Base-by-base conservation (phyloP, 2,329 filamentous ascomycete species). In the Daldinia sp. region DNA sequence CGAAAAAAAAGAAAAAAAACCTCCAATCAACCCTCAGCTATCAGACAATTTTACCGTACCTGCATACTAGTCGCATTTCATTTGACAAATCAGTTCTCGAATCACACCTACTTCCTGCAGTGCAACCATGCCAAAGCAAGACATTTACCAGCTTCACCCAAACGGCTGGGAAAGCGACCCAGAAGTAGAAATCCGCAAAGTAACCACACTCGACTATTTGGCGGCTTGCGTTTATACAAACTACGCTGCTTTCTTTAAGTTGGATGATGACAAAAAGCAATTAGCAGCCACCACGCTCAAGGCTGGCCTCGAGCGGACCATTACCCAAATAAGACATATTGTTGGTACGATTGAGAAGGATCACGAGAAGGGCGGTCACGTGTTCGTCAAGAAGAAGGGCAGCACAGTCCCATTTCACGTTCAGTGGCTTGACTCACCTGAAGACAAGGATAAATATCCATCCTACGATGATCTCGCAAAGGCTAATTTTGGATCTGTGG, bases 311-410 rank as follows among this genome's bases (percentile, higher is more conserved):
- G 74, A 79, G 60, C 61, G 65, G 4, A 79, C 76, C 1, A 68
- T 82, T 0, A 71, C 72, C 27, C 78, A 81, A 54, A 68, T 69
- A 0, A 68, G 78, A 2, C 77, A 81, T 53, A 69, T 80, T 6
- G 75, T 74, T 17, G 76, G 79, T 0, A 75, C 70, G 1, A 78
- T 82, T 39, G 79, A 81, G 58, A 74, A 75, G 35, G 74, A 80
- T 45, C 21, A 45, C n/a, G 41, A 70, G 0, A 50, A 63, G 0
- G 77, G 76, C 3, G 76, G 74, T 9, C 72, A 79, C 50, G 78
- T 72, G 0, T 78, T 79, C 30, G 70, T 74, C 7, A 80, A 76
- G 61, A 75, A 59, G 29, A 74, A 65, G 37, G 69, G 76, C 17
- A 75, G 70, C 59, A 78, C 76, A 0, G 74, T 78, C 1, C 54